Base-by-base conservation (phyloP, 148 eudicot genomes). In the Agrostemma githago region DNA sequence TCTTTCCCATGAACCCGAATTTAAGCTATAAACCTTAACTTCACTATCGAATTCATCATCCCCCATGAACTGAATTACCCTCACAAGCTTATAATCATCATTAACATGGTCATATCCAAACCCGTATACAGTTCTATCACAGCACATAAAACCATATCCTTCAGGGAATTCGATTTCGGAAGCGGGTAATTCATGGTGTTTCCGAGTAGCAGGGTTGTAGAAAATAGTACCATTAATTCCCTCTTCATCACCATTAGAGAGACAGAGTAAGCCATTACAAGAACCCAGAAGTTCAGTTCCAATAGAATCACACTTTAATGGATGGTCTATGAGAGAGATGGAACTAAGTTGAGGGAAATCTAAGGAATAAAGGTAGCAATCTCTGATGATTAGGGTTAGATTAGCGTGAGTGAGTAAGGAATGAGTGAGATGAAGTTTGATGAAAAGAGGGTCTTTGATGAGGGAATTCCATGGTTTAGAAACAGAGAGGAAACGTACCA, bases 251-350 rank as follows among this genome's bases (percentile, higher is more conserved):
- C 82, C 76, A 60, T 82, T 74, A 10, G 80, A 74, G 14, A 86
- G n/a, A 73, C 88, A 88, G 11, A 88, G 74, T 70, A 86, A 72
- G 11, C 92, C 92, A 72, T 88, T 83, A 57, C 84, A 79, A 62
- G 86, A 86, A 70, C 89, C 89, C 68, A 78, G 75, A 17, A 88
- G 42, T 16, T 70, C 76, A 43, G 82, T 76, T 41, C 83, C 82
- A 77, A 20, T 68, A 26, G 16, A 14, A 1, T 66, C 73, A 44
- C n/a, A n/a, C 37, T 76, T 74, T 70, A 81, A 48, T 0, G 86
- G 89, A 62, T 82, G 84, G 60, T 83, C 78, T 8, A 86, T 71
- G 2, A 72, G 63, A 4, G 26, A 0, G n/a, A 71, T 77, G 3
- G 17, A 65, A 43, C 59, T 59, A 2, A 69, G 58, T 5, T 46